These are phyloP conservation scores for Chytriomyces sp. DNA, from an alignment of 192 early-diverging fungal species.

Conservation along the genomic window DNA sequence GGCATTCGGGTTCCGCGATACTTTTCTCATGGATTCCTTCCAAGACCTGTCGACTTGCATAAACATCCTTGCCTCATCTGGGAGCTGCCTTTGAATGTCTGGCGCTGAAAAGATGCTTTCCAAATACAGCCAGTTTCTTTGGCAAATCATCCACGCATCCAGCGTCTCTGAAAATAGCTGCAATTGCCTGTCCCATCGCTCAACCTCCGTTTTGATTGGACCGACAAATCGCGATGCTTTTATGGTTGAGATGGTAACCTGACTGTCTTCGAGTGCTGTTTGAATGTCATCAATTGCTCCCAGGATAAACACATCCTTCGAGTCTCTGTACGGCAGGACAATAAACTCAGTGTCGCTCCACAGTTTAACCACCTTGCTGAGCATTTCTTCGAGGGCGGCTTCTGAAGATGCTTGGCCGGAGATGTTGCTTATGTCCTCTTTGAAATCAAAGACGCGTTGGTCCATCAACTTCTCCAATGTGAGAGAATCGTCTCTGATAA, in stretches of 20 bases:
- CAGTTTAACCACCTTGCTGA: constrained; percentile 57
- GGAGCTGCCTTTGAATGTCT: constrained; percentile 66
- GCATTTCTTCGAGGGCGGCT: constrained; percentile 66
- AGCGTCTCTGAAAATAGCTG: constrained; percentile 61
- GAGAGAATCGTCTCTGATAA: constrained; percentile 61
- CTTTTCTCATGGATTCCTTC: constrained; percentile 68
- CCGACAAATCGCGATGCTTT: constrained; percentile 64
- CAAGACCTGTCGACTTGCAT: constrained; percentile 63
- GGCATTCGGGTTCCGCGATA: constrained; percentile 62
- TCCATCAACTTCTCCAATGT: constrained; percentile 61
- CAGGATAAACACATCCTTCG: constrained; percentile 68
- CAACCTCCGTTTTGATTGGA: constrained; percentile 63
- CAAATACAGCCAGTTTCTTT: constrained; percentile 66
- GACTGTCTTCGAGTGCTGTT: constrained; percentile 62
- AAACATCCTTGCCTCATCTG: constrained; percentile 67
- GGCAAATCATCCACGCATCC: constrained; percentile 63
- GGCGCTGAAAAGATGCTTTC: constrained; percentile 67
- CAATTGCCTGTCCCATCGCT: constrained; percentile 65
- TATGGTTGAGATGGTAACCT: constrained; percentile 67
- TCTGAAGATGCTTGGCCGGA: constrained; percentile 63
- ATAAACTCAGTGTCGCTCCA: constrained; percentile 68
- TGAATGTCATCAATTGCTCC: constrained; percentile 67
- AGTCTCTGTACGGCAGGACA: constrained; percentile 59
- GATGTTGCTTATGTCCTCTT: constrained; percentile 63
- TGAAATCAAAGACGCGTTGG: constrained; percentile 62